Evolutionary conservation across 78 protist species (phyloP), one percentile per base, ranked within the genome.

Genomic region (Monosiga brevicollis): DNA sequence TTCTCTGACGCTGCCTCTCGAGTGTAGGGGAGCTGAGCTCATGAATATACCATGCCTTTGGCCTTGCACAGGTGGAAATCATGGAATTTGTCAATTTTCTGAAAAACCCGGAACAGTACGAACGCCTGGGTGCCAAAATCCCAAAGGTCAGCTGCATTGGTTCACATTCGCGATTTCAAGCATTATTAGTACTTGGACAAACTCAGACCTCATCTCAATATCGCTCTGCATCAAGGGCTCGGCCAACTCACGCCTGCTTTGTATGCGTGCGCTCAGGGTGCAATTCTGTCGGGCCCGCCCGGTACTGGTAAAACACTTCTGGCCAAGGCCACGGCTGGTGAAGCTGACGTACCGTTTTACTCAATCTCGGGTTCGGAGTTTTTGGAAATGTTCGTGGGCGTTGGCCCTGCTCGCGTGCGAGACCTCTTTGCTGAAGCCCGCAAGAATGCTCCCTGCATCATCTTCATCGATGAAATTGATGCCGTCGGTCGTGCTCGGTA

Each of bases 231-330:
- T n/a, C n/a, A n/a, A n/a, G n/a, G n/a, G n/a, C n/a, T n/a, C n/a
- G n/a, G n/a, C n/a, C n/a, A n/a, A n/a, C n/a, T n/a, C n/a, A n/a
- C n/a, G n/a, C n/a, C n/a, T n/a, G n/a, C n/a, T n/a, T n/a, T 9
- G 6, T 1, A 1, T 73, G 77, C 38, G 1, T 6, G 35, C 9
- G 22, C 82, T 6, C 34, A 73, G 80, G 97, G 99, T 39, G 98
- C 91, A 1, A 32, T 97, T 15, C 84, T 97, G 78, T 85, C 86
- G 29, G 99, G 99, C 0, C 98, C 98, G 34, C 98, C 99, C 37
- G 99, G 99, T 1, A 94, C 97, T 0, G 99, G 99, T 74, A 96
- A 96, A 81, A 96, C 99, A 2, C 86, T 93, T 23, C 86, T 93
- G 55, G 96, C 96, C 32, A 87, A 88, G 87, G 96, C 96, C 32